Evolutionary conservation across 1,284 basidiomycete genomes (phyloP).

Genomic region (Cryptococcus deneoformans): DNA sequence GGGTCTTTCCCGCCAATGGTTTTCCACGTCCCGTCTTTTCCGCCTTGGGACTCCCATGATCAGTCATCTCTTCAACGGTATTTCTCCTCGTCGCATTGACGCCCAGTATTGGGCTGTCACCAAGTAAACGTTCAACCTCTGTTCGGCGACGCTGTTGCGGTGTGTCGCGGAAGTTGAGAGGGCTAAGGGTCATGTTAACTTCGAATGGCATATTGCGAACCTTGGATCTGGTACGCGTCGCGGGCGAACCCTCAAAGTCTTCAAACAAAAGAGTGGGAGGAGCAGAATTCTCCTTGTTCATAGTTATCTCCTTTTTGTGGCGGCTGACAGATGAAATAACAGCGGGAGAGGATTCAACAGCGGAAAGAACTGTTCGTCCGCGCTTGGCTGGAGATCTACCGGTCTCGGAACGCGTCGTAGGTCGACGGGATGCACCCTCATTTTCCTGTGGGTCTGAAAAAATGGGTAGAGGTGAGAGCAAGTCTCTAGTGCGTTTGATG

Average conservation of each 20-base stretch:
- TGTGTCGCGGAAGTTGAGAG: not conserved
- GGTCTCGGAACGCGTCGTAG: not conserved
- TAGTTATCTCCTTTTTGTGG: not conserved
- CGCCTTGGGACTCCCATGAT: not conserved
- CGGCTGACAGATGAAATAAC: not conserved
- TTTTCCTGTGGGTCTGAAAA: not conserved
- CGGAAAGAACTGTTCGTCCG: conserved; percentile 4
- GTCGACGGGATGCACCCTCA: not conserved
- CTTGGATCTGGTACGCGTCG: conserved; percentile 24
- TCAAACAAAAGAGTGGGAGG: not conserved
- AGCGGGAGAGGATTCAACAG: not conserved
- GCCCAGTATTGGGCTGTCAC: conserved; percentile 23
- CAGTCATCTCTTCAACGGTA: conserved; percentile 3
- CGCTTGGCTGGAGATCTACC: conserved; percentile 18
- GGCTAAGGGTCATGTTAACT: not conserved
- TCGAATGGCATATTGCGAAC: conserved; percentile 3
- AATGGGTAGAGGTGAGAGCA: conserved; percentile 14
- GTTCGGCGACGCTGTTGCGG: not conserved
- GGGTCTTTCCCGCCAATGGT: not conserved
- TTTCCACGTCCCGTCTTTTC: not conserved
- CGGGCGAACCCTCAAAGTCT: conserved; percentile 19
- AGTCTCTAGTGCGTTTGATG: conserved; percentile 14
- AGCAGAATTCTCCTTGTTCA: conserved; percentile 29
- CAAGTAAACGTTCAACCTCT: conserved; percentile 14
- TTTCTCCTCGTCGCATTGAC: not conserved